Conservation (phyloP, 192 early-diverging fungal species). For the Umbelopsis ramanniana region DNA sequence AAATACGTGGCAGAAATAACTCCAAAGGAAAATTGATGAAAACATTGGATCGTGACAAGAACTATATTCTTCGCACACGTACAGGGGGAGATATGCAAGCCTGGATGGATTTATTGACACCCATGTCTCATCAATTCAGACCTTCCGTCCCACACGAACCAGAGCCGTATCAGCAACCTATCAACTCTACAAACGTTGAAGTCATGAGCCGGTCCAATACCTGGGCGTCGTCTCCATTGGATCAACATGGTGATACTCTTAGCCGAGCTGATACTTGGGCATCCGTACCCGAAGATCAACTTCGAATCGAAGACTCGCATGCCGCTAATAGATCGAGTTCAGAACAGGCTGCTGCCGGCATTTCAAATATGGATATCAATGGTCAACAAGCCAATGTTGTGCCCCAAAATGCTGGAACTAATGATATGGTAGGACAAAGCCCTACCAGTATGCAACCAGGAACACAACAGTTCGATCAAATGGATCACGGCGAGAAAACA, state of each 20-base stretch:
- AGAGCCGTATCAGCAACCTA: not conserved
- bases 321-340: not conserved
- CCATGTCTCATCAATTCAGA: conserved; percentile 4
- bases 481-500: not conserved
- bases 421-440: not conserved
- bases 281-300: not conserved
- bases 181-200: not conserved
- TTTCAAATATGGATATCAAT: not conserved
- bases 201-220: conserved; percentile 3
- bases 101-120: conserved; percentile 13
- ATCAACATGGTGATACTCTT: not conserved
- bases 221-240: not conserved
- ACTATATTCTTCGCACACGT: not conserved
- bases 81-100: not conserved
- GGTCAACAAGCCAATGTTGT: too few species aligned
- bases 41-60: conserved; percentile 2
- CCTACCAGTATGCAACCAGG: not conserved
- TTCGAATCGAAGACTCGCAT: not conserved
- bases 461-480: not conserved
- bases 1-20: conserved; percentile 3
- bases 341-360: not conserved
- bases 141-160: conserved; percentile 3
- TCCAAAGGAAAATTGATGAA: conserved; percentile 4
- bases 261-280: not conserved
- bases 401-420: too few species aligned